Base-by-base conservation (phyloP, 169 alveolate genomes). In the Eimeria necatrix region DNA sequence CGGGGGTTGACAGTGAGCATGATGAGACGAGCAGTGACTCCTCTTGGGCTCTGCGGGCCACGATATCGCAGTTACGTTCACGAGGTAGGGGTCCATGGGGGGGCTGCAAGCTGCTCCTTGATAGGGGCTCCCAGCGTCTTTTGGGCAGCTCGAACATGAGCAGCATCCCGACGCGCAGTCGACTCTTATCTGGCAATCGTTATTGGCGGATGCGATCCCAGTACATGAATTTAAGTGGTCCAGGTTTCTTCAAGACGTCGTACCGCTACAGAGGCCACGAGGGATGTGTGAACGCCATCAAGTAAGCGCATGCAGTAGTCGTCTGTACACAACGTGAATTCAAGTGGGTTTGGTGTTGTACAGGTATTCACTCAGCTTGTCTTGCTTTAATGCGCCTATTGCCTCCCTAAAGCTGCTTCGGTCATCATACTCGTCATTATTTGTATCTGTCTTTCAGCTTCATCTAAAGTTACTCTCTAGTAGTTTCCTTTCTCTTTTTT, bases 81-180 rank as follows among this genome's bases (percentile, higher is more conserved):
- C 56, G 90, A 51, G 32, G 24, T 70, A 81, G 90, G 73, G 90
- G 90, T 51, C 90, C 90, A 14, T 81, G 90, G 90, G 90, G 90
- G 26, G 90, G 90, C 53, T 10, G 74, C 53, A 81, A 81, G 46
- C 49, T 53, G 51, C 5, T 70, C 18, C 74, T 81, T 20, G 90
- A 81, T 46, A 22, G 51, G 73, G 71, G 53, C 24, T 8, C 18
- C 16, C 22, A 9, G 56, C 74, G 24, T 24, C 64, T 8, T 12
- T 51, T 70, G 52, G 8, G 56, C 49, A 81, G 74, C 90, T 46
- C 61, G 20, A 76, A 26, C 71, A 60, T 20, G 41, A 76, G 86
- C 86, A 76, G 71, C 90, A 9, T 10, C 59, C 22, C 74, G 7
- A n/a, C 26, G 16, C 18, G 73, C 56, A 14, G 74, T 22, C 90